Evolutionary conservation across 805 yeast genomes (phyloP), one percentile per base, ranked within the genome.

Genomic region (Candida nitratophila): DNA sequence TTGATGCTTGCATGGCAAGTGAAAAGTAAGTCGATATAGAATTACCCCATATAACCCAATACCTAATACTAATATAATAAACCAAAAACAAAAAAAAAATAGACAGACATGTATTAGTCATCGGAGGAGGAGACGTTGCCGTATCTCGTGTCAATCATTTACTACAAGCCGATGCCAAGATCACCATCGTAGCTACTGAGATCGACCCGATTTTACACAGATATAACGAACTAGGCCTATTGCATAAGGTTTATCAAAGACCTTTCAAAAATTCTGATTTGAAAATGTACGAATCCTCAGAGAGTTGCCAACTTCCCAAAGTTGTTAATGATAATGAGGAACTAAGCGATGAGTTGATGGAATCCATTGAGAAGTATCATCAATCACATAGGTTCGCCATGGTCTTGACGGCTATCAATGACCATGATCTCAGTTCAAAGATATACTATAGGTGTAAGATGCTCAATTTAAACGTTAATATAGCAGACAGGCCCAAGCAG

Each of bases 91-190:
- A n/a, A n/a, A n/a, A n/a, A n/a, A 20, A 19, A 8, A 17, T 29
- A 64, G 74, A 71, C 49, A 72, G 72, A 39, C 86, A 76, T 51
- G 86, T 84, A 15, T 67, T 86, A 10, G 84, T 86, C 1, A 76
- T 86, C 35, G 95, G 95, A 0, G 88, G 83, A 7, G 86, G 87
- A 11, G 83, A 79, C 39, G 95, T 86, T 9, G 96, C 89, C 0
- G 67, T 80, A 11, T 75, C 87, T 16, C 64, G 96, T 42, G 77
- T 86, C 3, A 68, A 73, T 43, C 86, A 83, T 54, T 66, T 86
- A 19, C 59, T 85, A 3, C 74, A 75, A 16, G 90, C 95, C 0
- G 75, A 81, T 50, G 91, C 93, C 10, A 70, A 68, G 42, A 73
- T 86, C 35, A 81, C 88, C 0, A 81, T 86, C 10, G 68, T 87